A percentile compares a stretch with the other conserved stretches of the same genome.
phyloP scores from a whole-genome alignment of 2,329 filamentous ascomycete species.

The Talaromyces sp. region DNA sequence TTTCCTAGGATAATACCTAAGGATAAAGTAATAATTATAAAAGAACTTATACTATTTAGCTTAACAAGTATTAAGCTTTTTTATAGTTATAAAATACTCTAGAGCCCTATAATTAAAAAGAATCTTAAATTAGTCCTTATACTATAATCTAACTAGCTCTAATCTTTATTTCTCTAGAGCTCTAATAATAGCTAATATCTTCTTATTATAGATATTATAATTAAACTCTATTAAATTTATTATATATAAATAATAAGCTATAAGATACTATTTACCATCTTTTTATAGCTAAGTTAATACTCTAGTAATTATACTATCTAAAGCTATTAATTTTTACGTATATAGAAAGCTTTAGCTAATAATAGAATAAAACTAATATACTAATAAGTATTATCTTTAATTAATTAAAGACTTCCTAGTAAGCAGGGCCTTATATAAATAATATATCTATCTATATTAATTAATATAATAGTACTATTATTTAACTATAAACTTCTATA shows the following conservation, averaged over 20 bases:
- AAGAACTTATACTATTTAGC: too few species aligned
- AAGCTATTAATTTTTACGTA: not conserved
- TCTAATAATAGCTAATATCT: too few species aligned
- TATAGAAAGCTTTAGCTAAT: not conserved
- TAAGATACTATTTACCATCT: too few species aligned
- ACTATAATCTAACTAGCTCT: too few species aligned
- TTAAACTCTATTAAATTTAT: too few species aligned
- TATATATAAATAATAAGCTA: too few species aligned
- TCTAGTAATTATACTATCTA: not conserved
- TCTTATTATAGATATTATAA: too few species aligned
- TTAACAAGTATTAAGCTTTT: not conserved
- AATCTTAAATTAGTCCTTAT: too few species aligned
- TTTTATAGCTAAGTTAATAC: not conserved
- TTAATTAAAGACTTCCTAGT: not conserved
- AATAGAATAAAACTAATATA: not conserved
- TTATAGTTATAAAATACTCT: not conserved
- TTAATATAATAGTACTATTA: not conserved
- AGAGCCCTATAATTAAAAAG: too few species aligned
- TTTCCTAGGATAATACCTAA: too few species aligned
- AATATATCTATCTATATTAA: not conserved
- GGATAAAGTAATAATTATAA: too few species aligned
- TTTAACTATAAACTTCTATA: not conserved
- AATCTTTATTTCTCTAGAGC: too few species aligned
- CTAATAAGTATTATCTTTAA: not conserved
- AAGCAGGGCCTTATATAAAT: not conserved